phyloP scores from a whole-genome alignment of 345 rosid genomes.

The Citrus reticulata region DNA sequence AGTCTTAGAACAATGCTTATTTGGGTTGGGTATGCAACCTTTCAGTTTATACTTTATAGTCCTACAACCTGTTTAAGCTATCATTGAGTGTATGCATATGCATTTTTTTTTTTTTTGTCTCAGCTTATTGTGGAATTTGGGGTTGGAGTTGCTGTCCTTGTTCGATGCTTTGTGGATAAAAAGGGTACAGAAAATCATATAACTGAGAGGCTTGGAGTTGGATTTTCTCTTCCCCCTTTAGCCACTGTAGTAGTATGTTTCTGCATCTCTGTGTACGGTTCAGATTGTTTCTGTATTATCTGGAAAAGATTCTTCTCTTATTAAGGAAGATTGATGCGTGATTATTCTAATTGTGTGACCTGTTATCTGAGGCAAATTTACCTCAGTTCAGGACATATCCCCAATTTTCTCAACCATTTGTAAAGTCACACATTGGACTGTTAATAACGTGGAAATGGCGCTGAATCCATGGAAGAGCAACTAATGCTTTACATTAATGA shows the following conservation, averaged over 20 bases:
- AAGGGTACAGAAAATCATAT: conserved; percentile 71
- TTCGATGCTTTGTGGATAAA: conserved; percentile 76
- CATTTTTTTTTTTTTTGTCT: not conserved
- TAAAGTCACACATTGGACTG: not conserved
- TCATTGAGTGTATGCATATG: not conserved
- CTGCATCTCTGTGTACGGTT: conserved; percentile 7
- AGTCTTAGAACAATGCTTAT: conserved; percentile 16
- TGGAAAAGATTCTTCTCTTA: not conserved
- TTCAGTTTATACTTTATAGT: conserved; percentile 1
- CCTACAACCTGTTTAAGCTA: not conserved
- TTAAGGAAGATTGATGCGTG: too few relatives aligned
- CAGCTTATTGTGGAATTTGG: conserved; percentile 91
- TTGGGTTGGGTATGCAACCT: not conserved
- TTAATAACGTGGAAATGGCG: not conserved
- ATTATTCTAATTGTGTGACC: not conserved
- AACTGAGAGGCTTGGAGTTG: conserved; percentile 71
- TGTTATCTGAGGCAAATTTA: not conserved
- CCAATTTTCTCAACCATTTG: not conserved
- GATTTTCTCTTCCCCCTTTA: conserved; percentile 79
- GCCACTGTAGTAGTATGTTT: conserved; percentile 69
- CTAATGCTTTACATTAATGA: conserved; percentile 8
- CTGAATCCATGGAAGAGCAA: not conserved
- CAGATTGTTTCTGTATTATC: not conserved
- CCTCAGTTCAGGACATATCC: not conserved
- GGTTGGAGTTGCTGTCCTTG: conserved; percentile 81